Conservation (phyloP, 2,329 filamentous ascomycete genomes). For the Cladorrhinum sp. region DNA sequence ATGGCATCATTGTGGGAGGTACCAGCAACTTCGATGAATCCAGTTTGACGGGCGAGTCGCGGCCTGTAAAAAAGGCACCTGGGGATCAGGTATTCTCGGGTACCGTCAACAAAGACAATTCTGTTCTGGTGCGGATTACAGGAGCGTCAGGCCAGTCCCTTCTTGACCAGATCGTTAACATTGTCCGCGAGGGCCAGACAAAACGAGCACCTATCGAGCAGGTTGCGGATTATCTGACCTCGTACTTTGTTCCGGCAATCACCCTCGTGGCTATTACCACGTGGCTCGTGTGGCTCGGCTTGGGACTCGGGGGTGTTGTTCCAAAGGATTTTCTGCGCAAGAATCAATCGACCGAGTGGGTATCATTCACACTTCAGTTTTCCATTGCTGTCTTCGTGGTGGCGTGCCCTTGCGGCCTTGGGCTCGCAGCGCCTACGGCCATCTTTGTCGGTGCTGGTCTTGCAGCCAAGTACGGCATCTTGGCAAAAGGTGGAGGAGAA, state of each 20-base stretch:
- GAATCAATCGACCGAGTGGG: slow-evolving; percentile 59
- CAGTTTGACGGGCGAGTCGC: slow-evolving; percentile 78
- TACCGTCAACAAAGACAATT: slow-evolving; percentile 67
- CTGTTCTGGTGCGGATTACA: slow-evolving; percentile 62
- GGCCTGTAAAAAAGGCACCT: slow-evolving; percentile 58
- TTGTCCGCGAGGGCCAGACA: slow-evolving; percentile 74
- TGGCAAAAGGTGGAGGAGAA: slow-evolving; percentile 80
- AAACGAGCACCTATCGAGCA: slow-evolving; percentile 72
- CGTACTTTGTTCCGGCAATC: slow-evolving; percentile 73
- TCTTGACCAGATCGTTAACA: slow-evolving; percentile 75
- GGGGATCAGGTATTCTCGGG: slow-evolving; percentile 69
- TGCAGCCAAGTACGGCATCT: slow-evolving; percentile 74
- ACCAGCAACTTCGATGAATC: slow-evolving; percentile 80
- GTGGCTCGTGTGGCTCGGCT: slow-evolving; percentile 67
- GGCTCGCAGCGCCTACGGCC: slow-evolving; percentile 80
- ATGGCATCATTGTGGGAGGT: slow-evolving; percentile 65
- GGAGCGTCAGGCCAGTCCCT: slow-evolving; percentile 67
- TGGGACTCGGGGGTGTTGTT: slow-evolving; percentile 59
- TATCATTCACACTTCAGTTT: slow-evolving; percentile 73
- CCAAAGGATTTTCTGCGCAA: slow-evolving; percentile 54
- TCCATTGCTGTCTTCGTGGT: slow-evolving; percentile 85
- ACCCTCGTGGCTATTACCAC: slow-evolving; percentile 66
- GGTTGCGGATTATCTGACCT: slow-evolving; percentile 68
- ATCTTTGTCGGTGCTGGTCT: slow-evolving; percentile 80
- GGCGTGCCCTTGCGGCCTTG: slow-evolving; percentile 80